Evolutionary conservation across 305 asterid genomes (phyloP), one percentile per base, ranked within the genome.

Genomic region (Lippia alba): DNA sequence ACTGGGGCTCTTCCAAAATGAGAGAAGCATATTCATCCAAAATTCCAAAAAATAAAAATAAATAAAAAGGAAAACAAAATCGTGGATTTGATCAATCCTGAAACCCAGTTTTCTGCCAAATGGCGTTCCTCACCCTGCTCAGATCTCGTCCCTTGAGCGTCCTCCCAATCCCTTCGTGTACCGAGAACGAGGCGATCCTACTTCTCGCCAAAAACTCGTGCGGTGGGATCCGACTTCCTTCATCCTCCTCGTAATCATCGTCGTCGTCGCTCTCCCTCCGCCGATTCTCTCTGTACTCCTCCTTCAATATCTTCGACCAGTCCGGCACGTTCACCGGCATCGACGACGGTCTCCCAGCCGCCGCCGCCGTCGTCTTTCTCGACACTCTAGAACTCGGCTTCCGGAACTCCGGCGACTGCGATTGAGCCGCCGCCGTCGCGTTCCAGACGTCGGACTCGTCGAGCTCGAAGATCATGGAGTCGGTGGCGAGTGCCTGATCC

Each of bases 81-180:
- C 2, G 50, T 18, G 6, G 14, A 44, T 48, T 14, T 0, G 59
- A 73, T 73, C 76, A 85, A 73, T 87, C 93, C 70, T 83, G 79
- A 24, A 86, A 86, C 9, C 94, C 94, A 57, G 77, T 84, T 72
- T 78, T 78, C 55, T 77, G 82, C 88, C 85, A 81, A 79, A 88
- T 79, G 3, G 94, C 88, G 71, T 88, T 84, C 62, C 94, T 75
- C 1, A 88, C 85, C 76, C 84, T 79, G 75, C 90, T 86, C 73
- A 88, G 84, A 81, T 88, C 94, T 40, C 94, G 82, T 17, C 94
- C 94, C 66, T 88, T 88, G 16, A 88, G 78, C 8, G 89, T 87
- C 79, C 88, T 77, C 19, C 94, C 94, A 12, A 75, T 49, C 12
- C 91, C 94, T 77, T 88, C 94, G 48, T 82, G 87, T 69, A 88